Evolutionary conservation across 202 grass and related monocot genomes (phyloP), one percentile per base, ranked within the genome.

Genomic region (Alloteropsis angusta): DNA sequence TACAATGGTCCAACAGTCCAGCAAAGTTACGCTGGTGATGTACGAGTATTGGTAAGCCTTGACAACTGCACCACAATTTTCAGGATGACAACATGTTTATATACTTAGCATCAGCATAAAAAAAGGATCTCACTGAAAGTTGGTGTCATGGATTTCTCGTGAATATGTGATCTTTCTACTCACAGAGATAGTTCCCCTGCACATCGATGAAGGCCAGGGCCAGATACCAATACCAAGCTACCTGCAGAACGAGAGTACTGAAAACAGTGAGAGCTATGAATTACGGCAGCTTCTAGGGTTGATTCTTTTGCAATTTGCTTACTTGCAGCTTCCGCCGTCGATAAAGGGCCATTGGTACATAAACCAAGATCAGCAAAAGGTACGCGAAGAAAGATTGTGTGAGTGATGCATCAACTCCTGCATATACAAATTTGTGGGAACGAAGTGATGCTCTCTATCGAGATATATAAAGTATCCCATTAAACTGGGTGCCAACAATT

Each of bases 11-110:
- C 92, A 98, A 60, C 89, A 89, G 57, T 93, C 87, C 68, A 98
- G 62, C 62, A 95, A 71, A 22, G 89, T 84, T 68, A 98, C 82
- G 12, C 87, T 98, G 57, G 92, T 93, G 46, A 93, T 95, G 28
- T 88, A 98, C 4, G 95, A 88, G 47, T 93, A 98, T 44, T 98
- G 95, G 56, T 92, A 94, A 1, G 95, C 92, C 85, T 90, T 93
- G 19, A 94, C 79, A 61, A 88, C 89, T 94, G 78, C 76, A 86
- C 49, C 17, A 71, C 22, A n/a, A 56, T 56, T 17, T 73, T 22
- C 21, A 56, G 53, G 9, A 56, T 10, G 9, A 25, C 19, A 23
- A 21, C 46, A 56, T 56, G 19, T 32, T 58, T 9, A 34, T 23
- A 36, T 58, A 46, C 62, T 80, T 39, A 79, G 16, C 47, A 1